Conservation (phyloP, 2,329 filamentous ascomycete genomes). For the Nannizziopsis arthrosporioides region DNA sequence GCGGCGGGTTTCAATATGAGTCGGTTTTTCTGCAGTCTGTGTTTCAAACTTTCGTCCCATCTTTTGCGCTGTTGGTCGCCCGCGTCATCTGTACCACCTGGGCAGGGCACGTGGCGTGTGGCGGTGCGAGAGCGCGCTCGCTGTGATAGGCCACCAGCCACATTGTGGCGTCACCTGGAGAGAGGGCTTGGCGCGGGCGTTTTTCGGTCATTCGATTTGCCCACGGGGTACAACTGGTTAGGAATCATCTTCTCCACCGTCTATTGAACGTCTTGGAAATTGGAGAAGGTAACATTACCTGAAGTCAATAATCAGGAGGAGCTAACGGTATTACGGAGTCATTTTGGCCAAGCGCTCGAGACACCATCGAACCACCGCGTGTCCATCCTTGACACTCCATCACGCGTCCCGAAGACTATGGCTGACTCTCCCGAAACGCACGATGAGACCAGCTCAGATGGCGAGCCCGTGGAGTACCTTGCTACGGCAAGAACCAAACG, state of each 20-base stretch:
- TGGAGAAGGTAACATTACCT: too few species aligned
- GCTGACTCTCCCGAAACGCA: slow-evolving; percentile 1
- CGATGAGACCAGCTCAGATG: slow-evolving; percentile 6
- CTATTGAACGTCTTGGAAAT: neutral
- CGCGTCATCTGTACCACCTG: too few species aligned
- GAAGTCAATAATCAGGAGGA: too few species aligned
- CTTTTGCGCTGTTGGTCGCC: neutral
- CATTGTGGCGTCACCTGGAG: neutral
- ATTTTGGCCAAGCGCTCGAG: too few species aligned
- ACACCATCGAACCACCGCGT: neutral
- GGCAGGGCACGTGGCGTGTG: slow-evolving; percentile 2
- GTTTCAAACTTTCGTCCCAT: slow-evolving; percentile 2
- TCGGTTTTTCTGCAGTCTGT: slow-evolving; percentile 1
- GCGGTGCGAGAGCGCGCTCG: neutral
- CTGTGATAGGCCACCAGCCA: slow-evolving; percentile 1
- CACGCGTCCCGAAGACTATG: neutral
- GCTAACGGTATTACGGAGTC: too few species aligned
- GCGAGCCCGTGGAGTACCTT: slow-evolving; percentile 40
- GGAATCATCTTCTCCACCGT: neutral
- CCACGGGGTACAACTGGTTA: neutral
- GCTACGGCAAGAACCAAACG: slow-evolving; percentile 63
- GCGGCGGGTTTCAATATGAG: slow-evolving; percentile 6
- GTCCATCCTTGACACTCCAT: neutral
- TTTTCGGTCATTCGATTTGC: too few species aligned
- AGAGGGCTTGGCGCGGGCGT: too few species aligned